phyloP scores from a whole-genome alignment of 805 yeast species.

The Teunomyces kruisii region DNA sequence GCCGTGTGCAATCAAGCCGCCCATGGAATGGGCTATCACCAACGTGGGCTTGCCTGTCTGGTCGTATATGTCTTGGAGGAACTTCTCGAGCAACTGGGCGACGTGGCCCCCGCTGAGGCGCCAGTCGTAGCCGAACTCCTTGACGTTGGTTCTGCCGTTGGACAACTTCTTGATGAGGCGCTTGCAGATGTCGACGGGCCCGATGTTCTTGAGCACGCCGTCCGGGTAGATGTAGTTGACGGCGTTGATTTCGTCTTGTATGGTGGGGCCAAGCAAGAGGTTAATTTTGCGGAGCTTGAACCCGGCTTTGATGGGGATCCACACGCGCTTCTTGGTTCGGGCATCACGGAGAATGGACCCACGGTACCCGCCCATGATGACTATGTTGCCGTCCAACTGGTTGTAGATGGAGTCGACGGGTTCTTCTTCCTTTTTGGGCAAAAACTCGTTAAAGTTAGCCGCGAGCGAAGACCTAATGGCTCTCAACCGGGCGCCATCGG shows the following conservation, averaged over 20 bases:
- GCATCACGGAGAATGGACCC: conserved; percentile 75
- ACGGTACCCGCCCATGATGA: conserved; percentile 84
- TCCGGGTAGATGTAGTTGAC: conserved; percentile 60
- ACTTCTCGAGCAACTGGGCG: conserved; percentile 51
- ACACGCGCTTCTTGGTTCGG: conserved; percentile 61
- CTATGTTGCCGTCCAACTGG: conserved; percentile 72
- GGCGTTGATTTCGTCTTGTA: conserved; percentile 64
- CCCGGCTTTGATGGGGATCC: conserved; percentile 90
- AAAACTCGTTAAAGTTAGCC: conserved; percentile 45
- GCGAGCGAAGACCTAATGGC: conserved; percentile 68
- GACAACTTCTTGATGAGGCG: conserved; percentile 56
- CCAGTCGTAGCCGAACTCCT: conserved; percentile 94
- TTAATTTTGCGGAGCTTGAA: conserved; percentile 69
- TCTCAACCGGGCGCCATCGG: conserved; percentile 64
- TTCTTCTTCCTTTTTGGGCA: conserved; percentile 29
- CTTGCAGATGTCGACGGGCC: conserved; percentile 80
- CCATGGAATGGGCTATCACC: conserved; percentile 92
- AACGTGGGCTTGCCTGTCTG: conserved; percentile 58
- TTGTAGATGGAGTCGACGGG: conserved; percentile 47
- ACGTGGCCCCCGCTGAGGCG: conserved; percentile 64
- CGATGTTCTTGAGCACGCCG: conserved; percentile 77
- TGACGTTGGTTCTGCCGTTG: conserved; percentile 61
- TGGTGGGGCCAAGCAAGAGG: conserved; percentile 69
- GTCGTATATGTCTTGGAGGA: conserved; percentile 45
- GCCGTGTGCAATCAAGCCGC: conserved; percentile 83